Percentiles rank a stretch among this genome's conserved stretches.
Conservation (phyloP, 768 basidiomycete genomes). For the Pulveroboletus sp. region DNA sequence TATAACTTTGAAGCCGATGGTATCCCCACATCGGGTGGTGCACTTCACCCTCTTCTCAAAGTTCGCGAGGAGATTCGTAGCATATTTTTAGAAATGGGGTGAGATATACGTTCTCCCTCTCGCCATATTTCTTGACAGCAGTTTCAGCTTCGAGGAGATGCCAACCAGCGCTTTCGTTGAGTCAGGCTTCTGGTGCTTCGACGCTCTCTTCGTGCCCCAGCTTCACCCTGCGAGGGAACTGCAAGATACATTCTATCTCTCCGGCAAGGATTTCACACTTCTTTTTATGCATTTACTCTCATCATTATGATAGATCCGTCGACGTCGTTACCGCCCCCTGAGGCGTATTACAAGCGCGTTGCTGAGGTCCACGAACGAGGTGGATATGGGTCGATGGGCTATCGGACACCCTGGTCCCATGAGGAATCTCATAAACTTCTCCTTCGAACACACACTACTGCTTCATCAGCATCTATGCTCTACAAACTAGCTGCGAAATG, state of each 20-base stretch:
- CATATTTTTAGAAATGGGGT: constrained; percentile 99
- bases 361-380: constrained; percentile 81
- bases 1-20: constrained; percentile 99
- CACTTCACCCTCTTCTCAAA: constrained; percentile 93
- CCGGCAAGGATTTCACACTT: constrained; percentile 47
- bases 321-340: constrained; percentile 66
- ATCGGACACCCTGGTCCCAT: constrained; percentile 92
- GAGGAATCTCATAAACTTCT: constrained; percentile 91
- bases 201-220: constrained; percentile 96
- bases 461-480: constrained; percentile 90
- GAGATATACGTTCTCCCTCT: constrained; percentile 19
- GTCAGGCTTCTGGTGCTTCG: constrained; percentile 99
- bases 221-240: constrained; percentile 97
- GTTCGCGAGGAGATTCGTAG: constrained; percentile 96
- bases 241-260: constrained; percentile 98
- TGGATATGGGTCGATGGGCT: constrained; percentile 90
- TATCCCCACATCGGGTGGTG: constrained; percentile 82
- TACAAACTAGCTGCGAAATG: constrained; percentile 87
- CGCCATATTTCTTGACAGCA: constrained; percentile 1
- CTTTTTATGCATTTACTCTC: not conserved
- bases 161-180: constrained; percentile 94
- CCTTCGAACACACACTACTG: constrained; percentile 94
- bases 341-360: constrained; percentile 83
- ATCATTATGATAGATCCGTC: constrained; percentile 62
- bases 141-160: constrained; percentile 91